These are phyloP conservation scores for Candida dendrica DNA, from an alignment of 805 yeast species.

Conservation along the genomic window DNA sequence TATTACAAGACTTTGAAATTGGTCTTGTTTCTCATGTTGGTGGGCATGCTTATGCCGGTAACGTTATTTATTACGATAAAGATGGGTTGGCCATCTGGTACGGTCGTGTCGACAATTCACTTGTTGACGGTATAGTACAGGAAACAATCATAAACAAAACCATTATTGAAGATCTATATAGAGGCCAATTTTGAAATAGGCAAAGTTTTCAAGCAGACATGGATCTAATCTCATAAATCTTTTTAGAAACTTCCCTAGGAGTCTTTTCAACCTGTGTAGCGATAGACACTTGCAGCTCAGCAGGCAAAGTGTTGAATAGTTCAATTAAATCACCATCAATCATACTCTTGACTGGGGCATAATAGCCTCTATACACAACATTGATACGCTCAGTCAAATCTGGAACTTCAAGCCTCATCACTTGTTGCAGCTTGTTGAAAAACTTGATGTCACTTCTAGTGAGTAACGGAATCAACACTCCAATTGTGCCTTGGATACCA, in stretches of 20 bases:
- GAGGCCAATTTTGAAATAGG: constrained; percentile 37
- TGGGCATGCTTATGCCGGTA: constrained; percentile 84
- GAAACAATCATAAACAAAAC: constrained; percentile 42
- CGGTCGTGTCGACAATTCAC: constrained; percentile 61
- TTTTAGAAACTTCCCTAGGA: constrained; percentile 42
- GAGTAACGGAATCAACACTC: constrained; percentile 61
- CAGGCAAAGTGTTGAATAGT: constrained; percentile 17
- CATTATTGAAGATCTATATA: constrained; percentile 49
- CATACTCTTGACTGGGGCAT: constrained; percentile 68
- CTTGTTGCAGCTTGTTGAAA: constrained; percentile 46
- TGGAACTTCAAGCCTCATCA: constrained; percentile 24
- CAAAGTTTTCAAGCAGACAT: constrained; percentile 11
- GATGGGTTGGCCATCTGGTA: constrained; percentile 53
- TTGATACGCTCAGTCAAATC: constrained; percentile 55
- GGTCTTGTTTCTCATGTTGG: constrained; percentile 73
- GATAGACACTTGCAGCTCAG: constrained; percentile 13
- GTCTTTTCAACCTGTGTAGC: constrained; percentile 34
- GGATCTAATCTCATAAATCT: constrained; percentile 44
- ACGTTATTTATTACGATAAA: constrained; percentile 49
- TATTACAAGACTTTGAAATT: constrained; percentile 29
- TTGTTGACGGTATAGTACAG: constrained; percentile 58
- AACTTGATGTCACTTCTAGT: constrained; percentile 56
- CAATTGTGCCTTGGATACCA: constrained; percentile 79
- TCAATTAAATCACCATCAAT: constrained; percentile 90
- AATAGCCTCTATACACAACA: constrained; percentile 63